Evolutionary conservation across 257 asterid species (phyloP).

Genomic region (Plectranthus barbatus): DNA sequence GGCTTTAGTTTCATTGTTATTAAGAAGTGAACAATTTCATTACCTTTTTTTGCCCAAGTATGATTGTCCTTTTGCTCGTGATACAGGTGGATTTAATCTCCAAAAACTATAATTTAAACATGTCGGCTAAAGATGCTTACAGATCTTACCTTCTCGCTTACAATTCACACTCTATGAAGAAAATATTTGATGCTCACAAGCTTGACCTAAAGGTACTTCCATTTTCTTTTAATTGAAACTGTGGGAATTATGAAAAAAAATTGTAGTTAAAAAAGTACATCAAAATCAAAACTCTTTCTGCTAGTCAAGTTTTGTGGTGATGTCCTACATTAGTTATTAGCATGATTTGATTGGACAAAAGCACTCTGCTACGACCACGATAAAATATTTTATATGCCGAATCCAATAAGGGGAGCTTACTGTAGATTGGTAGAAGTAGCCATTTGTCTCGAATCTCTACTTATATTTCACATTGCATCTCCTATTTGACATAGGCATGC

Average conservation of each 20-base stretch:
- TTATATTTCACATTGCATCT: too few species aligned
- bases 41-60: neutral
- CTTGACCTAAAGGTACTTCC: conserved; percentile 71
- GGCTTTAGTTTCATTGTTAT: conserved; percentile 1
- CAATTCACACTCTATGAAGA: conserved; percentile 91
- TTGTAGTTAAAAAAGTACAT: neutral
- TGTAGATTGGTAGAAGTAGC: too few species aligned
- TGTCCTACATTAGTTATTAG: neutral
- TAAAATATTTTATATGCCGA: too few species aligned
- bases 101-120: conserved; percentile 59
- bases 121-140: conserved; percentile 94
- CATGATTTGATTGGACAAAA: neutral
- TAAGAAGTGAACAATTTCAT: neutral
- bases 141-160: conserved; percentile 76
- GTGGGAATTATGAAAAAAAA: neutral
- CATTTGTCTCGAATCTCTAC: too few species aligned
- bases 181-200: conserved; percentile 72
- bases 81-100: conserved; percentile 68
- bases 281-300: neutral
- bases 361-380: too few species aligned
- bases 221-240: neutral
- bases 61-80: neutral
- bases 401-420: too few species aligned
- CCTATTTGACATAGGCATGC: too few species aligned
- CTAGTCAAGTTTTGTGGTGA: neutral